phyloP scores from a whole-genome alignment of 2,329 filamentous ascomycete genomes.

The Aspergillus arachidicola region DNA sequence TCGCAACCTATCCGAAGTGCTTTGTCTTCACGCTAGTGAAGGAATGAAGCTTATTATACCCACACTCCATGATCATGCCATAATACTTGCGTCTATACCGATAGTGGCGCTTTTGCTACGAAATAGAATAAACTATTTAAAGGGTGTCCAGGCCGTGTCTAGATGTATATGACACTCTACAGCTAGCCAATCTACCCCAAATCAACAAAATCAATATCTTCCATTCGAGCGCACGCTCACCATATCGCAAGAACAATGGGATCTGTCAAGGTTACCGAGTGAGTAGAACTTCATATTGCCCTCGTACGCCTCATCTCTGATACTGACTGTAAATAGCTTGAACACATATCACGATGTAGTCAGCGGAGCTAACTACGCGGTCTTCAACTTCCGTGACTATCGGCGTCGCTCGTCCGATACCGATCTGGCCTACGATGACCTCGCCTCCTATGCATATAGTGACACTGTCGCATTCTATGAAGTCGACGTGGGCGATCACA shows the following conservation, averaged over 20 bases:
- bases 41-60: not conserved
- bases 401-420: not conserved
- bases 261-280: not conserved
- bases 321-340: not conserved
- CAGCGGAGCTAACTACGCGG: not conserved
- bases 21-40: not conserved
- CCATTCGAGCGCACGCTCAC: not conserved
- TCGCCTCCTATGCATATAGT: not conserved
- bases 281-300: too few species aligned
- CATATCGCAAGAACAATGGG: not conserved
- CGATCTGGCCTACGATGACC: not conserved
- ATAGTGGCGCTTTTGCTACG: not conserved
- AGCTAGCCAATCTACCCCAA: not conserved
- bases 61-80: not conserved
- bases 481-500: not conserved
- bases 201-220: not conserved
- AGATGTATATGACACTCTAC: not conserved
- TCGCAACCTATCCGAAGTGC: not conserved
- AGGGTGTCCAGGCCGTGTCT: not conserved
- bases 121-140: not conserved
- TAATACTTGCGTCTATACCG: not conserved
- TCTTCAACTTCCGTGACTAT: not conserved
- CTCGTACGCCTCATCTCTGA: too few species aligned
- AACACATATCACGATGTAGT: not conserved
- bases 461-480: constrained; percentile 1